Evolutionary conservation across 106 monocot genomes (phyloP), one percentile per base, ranked within the genome.

Genomic region (Xerophyta viscosa): DNA sequence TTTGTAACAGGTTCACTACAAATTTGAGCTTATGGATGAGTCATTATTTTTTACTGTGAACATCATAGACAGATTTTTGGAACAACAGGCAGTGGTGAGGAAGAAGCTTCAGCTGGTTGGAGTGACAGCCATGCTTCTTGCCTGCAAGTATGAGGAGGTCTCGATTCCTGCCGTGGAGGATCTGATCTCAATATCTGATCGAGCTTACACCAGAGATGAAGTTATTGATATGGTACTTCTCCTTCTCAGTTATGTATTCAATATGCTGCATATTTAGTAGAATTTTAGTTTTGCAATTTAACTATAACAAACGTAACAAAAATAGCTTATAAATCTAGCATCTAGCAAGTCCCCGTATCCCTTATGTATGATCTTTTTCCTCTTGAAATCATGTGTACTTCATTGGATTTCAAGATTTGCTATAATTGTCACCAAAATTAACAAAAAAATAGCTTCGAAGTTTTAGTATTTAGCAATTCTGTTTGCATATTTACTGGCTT

Each of bases 71-170:
- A 64, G 94, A 70, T 96, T 88, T 63, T 50, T 96, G 49, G 71
- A 66, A 30, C 65, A 56, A 13, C 75, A 88, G 27, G 51, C 54
- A 3, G 81, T 96, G 28, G 65, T 68, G 22, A 84, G 88, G 65
- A 96, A 84, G 73, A 96, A 88, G 63, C 75, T 96, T 37, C 94
- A 96, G 54, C 45, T 96, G 46, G 94, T 96, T 27, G 94, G 94
- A 20, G 76, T 96, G 8, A 96, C 94, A 26, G 88, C 94, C 8
- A 73, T 96, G 94, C 77, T 96, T 41, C 81, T 96, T 43, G 94
- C 94, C 27, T 96, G 94, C 58, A 96, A 96, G 46, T 96, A 88
- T 46, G 94, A 96, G 62, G 94, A 96, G 48, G 81, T 96, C 3
- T 73, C 88, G 0, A 84, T 96, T 6, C 94, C 94, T 0, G 76